Evolutionary conservation across 192 early-diverging fungal genomes (phyloP), one percentile per base, ranked within the genome.

Genomic region (Umbelopsis ramanniana): DNA sequence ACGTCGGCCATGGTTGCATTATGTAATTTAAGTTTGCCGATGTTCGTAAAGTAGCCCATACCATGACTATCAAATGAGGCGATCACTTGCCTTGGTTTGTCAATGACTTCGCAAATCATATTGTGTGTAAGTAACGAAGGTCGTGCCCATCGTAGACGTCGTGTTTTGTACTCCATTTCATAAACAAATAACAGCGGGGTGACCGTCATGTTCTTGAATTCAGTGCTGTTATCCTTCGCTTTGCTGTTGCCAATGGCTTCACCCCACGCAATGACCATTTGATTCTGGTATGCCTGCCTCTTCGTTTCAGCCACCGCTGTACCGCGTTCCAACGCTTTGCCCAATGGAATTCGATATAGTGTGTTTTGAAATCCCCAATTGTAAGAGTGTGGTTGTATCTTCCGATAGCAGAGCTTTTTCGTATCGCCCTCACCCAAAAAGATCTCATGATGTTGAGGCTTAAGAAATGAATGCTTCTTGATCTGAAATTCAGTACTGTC

Each of bases 331-430:
- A 15, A 15, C 1, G n/a, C 21, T 24, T 67, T 46, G 67, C 72
- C 68, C 4, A 46, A 35, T 10, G 21, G 47, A 0, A 55, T 46
- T 9, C 52, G 52, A 46, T 54, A 76, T 1, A 80, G 43, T 7
- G 69, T 43, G 50, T 80, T 80, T 63, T 80, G 79, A 53, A 80
- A 80, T 15, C 79, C 79, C 79, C 79, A 80, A 26, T 74, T 70
- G 57, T 80, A 80, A 7, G 79, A 80, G 52, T 80, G 79, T 17
- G 74, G 63, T 23, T 80, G 79, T 1, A 73, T 43, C 33, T 80
- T 80, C 2, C 67, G 67, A 37, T 74, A 80, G 19, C 43, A 48
- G 4, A 74, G 48, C 11, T 54, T 46, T 53, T 76, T 80, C 1
- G 79, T 76, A 1, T 55, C 52, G 5, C 40, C 50, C 7, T 55